Evolutionary conservation across 2,329 filamentous ascomycete species (phyloP).

Genomic region (Aureobasidium vineae): DNA sequence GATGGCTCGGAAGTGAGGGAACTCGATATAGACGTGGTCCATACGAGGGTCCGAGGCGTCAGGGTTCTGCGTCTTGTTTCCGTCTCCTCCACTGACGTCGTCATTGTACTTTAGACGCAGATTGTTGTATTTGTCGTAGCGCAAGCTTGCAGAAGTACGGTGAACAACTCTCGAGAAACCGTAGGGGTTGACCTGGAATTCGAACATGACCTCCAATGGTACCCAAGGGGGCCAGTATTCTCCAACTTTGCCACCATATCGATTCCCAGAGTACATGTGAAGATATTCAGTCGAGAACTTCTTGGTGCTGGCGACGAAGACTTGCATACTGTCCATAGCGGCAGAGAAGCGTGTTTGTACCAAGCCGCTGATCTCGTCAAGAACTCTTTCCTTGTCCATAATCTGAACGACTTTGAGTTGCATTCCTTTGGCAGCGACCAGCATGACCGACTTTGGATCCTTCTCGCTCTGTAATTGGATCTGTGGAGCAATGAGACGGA

Average conservation of each 20-base stretch:
- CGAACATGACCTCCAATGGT: conserved; percentile 97
- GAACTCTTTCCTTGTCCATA: conserved; percentile 93
- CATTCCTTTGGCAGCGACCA: conserved; percentile 98
- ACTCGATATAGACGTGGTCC: conserved; percentile 95
- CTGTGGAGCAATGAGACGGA: conserved; percentile 92
- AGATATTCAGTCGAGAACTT: conserved; percentile 81
- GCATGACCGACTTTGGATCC: conserved; percentile 91
- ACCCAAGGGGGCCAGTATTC: conserved; percentile 98
- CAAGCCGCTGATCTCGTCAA: conserved; percentile 88
- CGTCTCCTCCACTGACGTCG: conserved; percentile 70
- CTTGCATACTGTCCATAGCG: conserved; percentile 96
- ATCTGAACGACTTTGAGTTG: conserved; percentile 96
- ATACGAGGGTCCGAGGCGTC: conserved; percentile 65
- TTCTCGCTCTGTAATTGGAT: conserved; percentile 99
- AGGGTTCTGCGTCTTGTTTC: conserved; percentile 42
- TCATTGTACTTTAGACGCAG: conserved; percentile 96
- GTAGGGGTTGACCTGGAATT: conserved; percentile 89
- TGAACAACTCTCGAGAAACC: conserved; percentile 98
- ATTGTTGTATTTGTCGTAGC: conserved; percentile 98
- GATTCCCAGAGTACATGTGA: conserved; percentile 91
- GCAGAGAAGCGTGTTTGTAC: conserved; percentile 92
- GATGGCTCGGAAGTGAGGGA: conserved; percentile 87
- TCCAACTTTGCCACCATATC: conserved; percentile 79
- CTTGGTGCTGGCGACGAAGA: conserved; percentile 94
- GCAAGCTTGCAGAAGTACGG: conserved; percentile 88